Evolutionary conservation across 139 green algal species (phyloP).

Genomic region (Chlamydomonas sp.): DNA sequence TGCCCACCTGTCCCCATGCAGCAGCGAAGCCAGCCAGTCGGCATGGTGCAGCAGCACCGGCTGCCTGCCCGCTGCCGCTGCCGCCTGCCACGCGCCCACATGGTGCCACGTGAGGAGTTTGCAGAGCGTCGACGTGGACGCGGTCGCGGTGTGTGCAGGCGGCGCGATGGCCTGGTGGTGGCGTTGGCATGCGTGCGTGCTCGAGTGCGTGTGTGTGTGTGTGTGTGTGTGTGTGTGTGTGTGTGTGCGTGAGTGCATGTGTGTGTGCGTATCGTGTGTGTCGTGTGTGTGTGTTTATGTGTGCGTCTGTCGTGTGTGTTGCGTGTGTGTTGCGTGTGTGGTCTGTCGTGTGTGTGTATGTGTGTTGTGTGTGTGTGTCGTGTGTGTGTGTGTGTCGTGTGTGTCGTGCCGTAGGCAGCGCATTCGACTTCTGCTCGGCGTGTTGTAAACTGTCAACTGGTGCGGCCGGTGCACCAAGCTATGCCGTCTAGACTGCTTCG

Average conservation of each 20-base stretch:
- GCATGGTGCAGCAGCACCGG: constrained; percentile 69
- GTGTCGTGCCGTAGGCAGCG: too few relatives aligned
- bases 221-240: background rate
- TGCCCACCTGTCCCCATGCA: constrained; percentile 44
- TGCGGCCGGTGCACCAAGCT: too few relatives aligned
- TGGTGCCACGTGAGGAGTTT: constrained; percentile 77
- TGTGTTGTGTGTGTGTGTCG: background rate
- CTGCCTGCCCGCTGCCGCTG: background rate
- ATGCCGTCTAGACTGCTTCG: too few relatives aligned
- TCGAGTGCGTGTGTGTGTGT: constrained; percentile 6
- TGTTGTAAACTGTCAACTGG: too few relatives aligned
- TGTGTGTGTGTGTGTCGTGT: background rate
- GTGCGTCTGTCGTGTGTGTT: background rate
- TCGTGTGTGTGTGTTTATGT: constrained; percentile 1
- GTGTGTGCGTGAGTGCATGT: background rate
- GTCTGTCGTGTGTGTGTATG: background rate
- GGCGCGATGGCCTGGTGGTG: constrained; percentile 69
- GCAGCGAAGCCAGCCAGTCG: constrained; percentile 63
- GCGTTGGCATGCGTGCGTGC: too few relatives aligned
- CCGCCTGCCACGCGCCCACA: constrained; percentile 22
- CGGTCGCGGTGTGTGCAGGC: constrained; percentile 60
- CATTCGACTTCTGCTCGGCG: too few relatives aligned
- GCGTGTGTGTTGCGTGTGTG: constrained; percentile 1
- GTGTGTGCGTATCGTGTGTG: background rate
- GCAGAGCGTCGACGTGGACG: constrained; percentile 76